These are phyloP conservation scores for Ceratocystis destructans DNA, from an alignment of 2,329 filamentous ascomycete species.

Conservation along the genomic window DNA sequence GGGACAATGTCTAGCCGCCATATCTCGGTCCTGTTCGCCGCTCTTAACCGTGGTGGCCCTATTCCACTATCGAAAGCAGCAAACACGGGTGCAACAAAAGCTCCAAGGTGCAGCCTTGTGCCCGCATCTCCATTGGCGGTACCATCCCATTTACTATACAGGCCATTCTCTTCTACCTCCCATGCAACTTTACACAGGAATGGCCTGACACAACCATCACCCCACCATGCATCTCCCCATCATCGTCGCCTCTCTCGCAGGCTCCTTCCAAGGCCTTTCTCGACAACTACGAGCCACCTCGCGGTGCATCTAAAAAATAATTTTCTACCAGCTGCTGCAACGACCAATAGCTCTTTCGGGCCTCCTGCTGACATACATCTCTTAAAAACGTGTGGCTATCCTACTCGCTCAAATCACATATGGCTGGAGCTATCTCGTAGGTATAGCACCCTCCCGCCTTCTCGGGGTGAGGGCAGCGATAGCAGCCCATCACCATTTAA, in stretches of 20 bases:
- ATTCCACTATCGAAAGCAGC: not conserved
- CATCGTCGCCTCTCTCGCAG: not conserved
- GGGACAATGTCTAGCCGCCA: constrained; percentile 31
- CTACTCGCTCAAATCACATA: not conserved
- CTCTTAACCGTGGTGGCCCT: not conserved
- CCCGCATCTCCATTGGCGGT: not conserved
- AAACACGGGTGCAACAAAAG: not conserved
- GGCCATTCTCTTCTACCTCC: not conserved
- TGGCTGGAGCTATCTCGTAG: not conserved
- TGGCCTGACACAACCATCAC: constrained; percentile 2
- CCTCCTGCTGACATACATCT: not conserved
- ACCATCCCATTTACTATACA: not conserved
- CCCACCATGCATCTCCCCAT: constrained; percentile 6
- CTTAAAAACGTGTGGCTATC: not conserved
- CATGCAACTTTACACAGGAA: not conserved
- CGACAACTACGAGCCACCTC: not conserved
- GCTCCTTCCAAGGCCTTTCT: not conserved
- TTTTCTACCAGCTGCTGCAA: not conserved
- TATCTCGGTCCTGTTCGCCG: constrained; percentile 9
- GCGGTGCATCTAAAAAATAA: not conserved
- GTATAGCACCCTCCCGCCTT: not conserved
- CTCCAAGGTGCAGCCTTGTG: not conserved
- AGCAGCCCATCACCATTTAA: not conserved
- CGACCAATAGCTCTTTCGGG: not conserved
- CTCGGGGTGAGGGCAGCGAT: not conserved